Evolutionary conservation across 1,284 basidiomycete species (phyloP).

Genomic region (Ceratobasidium sp.): DNA sequence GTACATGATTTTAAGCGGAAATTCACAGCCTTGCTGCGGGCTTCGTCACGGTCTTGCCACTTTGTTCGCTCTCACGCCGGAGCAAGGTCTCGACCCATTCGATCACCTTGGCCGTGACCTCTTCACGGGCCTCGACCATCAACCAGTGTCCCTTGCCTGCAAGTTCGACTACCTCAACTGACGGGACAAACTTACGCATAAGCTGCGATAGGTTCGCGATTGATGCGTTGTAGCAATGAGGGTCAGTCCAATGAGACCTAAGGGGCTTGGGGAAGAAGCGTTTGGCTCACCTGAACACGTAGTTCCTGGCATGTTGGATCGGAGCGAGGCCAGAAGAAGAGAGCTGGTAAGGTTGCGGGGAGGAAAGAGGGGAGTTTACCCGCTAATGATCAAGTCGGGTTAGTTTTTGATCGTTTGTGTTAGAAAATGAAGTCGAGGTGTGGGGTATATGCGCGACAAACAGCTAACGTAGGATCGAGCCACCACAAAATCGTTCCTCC

Average conservation of each 20-base stretch:
- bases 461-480: no score
- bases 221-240: background rate
- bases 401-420: background rate
- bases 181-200: slow-evolving; percentile 57
- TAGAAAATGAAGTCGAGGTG: background rate
- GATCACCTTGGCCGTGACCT: slow-evolving; percentile 56
- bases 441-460: no score
- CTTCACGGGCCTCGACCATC: slow-evolving; percentile 63
- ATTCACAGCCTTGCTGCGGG: slow-evolving; percentile 48
- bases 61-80: slow-evolving; percentile 16
- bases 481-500: background rate
- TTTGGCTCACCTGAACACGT: slow-evolving; percentile 36
- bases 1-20: slow-evolving; percentile 46
- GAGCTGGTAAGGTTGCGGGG: slow-evolving; percentile 59
- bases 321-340: slow-evolving; percentile 65
- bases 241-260: background rate
- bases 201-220: slow-evolving; percentile 43
- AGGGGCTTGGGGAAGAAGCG: background rate
- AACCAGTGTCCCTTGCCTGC: slow-evolving; percentile 70
- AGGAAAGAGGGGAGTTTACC: slow-evolving; percentile 55
- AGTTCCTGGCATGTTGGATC: slow-evolving; percentile 53
- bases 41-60: slow-evolving; percentile 30
- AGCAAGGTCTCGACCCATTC: slow-evolving; percentile 54
- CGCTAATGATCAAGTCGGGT: slow-evolving; percentile 44
- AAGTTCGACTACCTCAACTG: slow-evolving; percentile 58